Evolutionary conservation across 345 rosid species (phyloP), one percentile per base, ranked within the genome.

Genomic region (Eucalyptus tenuipes): DNA sequence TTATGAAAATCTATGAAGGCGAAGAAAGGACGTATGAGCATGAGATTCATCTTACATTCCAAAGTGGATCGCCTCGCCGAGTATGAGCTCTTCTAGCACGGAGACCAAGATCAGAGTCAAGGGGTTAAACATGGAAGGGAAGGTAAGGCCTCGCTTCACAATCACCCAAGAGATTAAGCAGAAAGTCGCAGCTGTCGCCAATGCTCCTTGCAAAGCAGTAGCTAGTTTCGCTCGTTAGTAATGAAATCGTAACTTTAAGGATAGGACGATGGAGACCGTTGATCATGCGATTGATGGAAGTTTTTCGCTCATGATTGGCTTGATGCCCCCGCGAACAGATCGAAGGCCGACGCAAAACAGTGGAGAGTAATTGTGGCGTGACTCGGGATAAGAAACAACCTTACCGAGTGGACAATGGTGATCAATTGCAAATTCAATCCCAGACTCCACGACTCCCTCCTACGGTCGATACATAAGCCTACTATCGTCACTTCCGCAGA

Each of bases 41-140:
- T 12, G n/a, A 49, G 53, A 48, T 49, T 31, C 13, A 57, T 44
- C 93, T 0, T 90, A 92, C 94, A 61, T 90, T 88, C 94, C 95
- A 20, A 91, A 55, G 37, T 49, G 88, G 88, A 94, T 91, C 3
- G 50, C 64, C 29, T 88, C 64, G 29, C 93, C 94, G 6, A 93
- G 90, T 22, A 93, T 5, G 20, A 92, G 88, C 55, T 90, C 90
- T 71, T 91, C 94, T 22, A 89, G 90, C 13, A 94, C 4, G 16
- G 92, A 86, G 8, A 91, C 93, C 44, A 94, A 93, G 86, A 93
- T 91, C 13, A 92, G 88, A 1, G 93, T 53, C 80, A 93, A 66
- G 1, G 95, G 95, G 44, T 91, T 93, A 89, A 93, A 94, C 95
- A 92, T 94, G 4, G 95, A 25, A 14, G 96, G 94, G 86, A 91